Base-by-base conservation (phyloP, 306 rosid genomes). In the Vigna nakashimae region DNA sequence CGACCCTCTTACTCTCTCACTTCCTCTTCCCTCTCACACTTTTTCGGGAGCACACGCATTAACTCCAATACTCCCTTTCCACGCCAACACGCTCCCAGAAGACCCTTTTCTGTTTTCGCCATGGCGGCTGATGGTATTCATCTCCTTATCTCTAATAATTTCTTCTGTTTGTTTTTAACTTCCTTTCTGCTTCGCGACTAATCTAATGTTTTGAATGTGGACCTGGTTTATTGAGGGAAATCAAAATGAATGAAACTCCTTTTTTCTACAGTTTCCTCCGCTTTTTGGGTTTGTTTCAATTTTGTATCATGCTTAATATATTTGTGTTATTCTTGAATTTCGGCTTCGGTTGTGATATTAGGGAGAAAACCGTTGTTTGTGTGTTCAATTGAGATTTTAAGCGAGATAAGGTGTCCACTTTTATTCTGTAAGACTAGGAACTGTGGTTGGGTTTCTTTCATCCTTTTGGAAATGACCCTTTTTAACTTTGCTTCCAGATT, bases 121-220 rank as follows among this genome's bases (percentile, higher is more conserved):
- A 91, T 92, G 97, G 86, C 97, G 16, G 75, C 89, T 11, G 98
- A 95, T 24, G 98, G 98, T 94, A 52, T 75, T 6, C 56, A 71
- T 75, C 62, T 46, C 52, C 48, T 66, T 65, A 43, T 53, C 80
- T 56, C 66, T 10, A 20, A 18, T 40, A 0, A 28, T 3, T 63
- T 11, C 0, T 34, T 16, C 4, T 18, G 2, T 2, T 2, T 2
- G 15, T 2, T 58, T 46, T 24, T 28, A 30, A 60, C 36, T 22
- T 24, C 4, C 32, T 8, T 55, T 22, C 30, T 12, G 30, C 32
- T 22, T 53, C 59, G 59, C 9, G 13, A 18, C 34, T 56, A 13
- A 17, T 17, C 40, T 59, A 30, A 15, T 1, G 50, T 51, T 49
- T 14, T 16, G 36, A 45, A 20, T 50, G 12, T 66, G 7, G n/a